Evolutionary conservation across 2,329 filamentous ascomycete species (phyloP), one percentile per base, ranked within the genome.

Genomic region (Aspergillus neoniger): DNA sequence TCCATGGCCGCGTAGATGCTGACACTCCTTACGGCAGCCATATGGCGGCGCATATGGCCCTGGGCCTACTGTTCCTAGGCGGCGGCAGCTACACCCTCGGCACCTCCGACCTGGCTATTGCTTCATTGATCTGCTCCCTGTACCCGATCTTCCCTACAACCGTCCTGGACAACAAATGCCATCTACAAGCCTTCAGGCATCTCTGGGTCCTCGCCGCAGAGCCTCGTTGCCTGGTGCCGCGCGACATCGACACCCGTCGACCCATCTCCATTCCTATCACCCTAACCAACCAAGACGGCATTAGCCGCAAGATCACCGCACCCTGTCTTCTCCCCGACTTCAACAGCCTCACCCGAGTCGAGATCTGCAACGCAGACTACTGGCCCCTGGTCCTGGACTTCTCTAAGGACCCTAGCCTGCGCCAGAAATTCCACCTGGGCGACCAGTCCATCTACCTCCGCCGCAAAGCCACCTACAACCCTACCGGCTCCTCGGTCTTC

Each of bases 161-260:
- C 30, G 91, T 98, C 2, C 90, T 96, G 70, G 95, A 99, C 78
- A 98, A 98, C 72, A 90, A 91, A 65, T 92, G 92, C 10, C 95
- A 99, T 70, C 83, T 99, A 5, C 95, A 99, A 79, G 95, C 96
- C 3, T 95, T 99, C 79, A 88, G 96, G 5, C 94, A 99, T 76
- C 91, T 99, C 71, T 99, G 95, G 95, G 94, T 96, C 10, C 83
- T 99, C 3, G 95, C 95, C 1, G 89, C 91, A 0, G 95, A 99
- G 70, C 87, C 92, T 9, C 86, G 96, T 55, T 98, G 94, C 72
- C 84, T 99, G 0, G 86, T 99, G 0, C 86, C 91, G 17, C 91
- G 94, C 63, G 95, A 99, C 67, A 85, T 95, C 3, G 88, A 95
- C 61, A 96, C 91, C 0, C 87, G 89, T 43, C 87, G 92, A 47